These are phyloP conservation scores for Fusarium chlamydosporum DNA, from an alignment of 2,329 filamentous ascomycete genomes.

Conservation along the genomic window DNA sequence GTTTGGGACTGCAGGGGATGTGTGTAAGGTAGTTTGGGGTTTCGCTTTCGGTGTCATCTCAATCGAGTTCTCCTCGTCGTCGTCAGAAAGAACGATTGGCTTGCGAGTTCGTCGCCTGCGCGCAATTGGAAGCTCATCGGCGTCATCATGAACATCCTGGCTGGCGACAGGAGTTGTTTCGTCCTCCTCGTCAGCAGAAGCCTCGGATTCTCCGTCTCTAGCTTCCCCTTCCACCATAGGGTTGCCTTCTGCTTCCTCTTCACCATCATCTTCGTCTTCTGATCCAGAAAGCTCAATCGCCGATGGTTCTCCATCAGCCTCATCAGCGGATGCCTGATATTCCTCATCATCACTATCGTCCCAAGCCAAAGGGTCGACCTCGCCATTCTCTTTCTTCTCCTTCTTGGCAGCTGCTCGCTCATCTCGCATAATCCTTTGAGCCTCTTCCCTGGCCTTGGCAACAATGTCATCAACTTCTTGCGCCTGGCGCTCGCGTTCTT, in stretches of 20 bases:
- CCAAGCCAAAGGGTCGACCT: slow-evolving; percentile 67
- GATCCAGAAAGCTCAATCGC: slow-evolving; percentile 62
- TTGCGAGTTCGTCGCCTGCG: slow-evolving; percentile 65
- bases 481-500: slow-evolving; percentile 87
- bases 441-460: slow-evolving; percentile 85
- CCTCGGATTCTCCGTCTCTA: slow-evolving; percentile 58
- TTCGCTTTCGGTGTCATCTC: slow-evolving; percentile 67
- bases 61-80: slow-evolving; percentile 66
- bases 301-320: slow-evolving; percentile 57
- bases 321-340: slow-evolving; percentile 58
- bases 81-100: slow-evolving; percentile 72
- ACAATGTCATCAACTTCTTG: slow-evolving; percentile 90
- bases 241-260: slow-evolving; percentile 55
- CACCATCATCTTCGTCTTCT: slow-evolving; percentile 56
- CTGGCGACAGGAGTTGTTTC: slow-evolving; percentile 58
- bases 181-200: slow-evolving; percentile 41
- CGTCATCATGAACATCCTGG: slow-evolving; percentile 51
- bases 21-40: slow-evolving; percentile 58
- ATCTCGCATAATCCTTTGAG: slow-evolving; percentile 77
- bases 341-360: slow-evolving; percentile 71
- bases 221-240: slow-evolving; percentile 59
- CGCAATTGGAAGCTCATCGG: slow-evolving; percentile 58
- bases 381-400: slow-evolving; percentile 64
- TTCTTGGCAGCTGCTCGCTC: slow-evolving; percentile 83
- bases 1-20: slow-evolving; percentile 60